These are phyloP conservation scores for Ambrosiella beaveri DNA, from an alignment of 2,329 filamentous ascomycete species.

Conservation along the genomic window DNA sequence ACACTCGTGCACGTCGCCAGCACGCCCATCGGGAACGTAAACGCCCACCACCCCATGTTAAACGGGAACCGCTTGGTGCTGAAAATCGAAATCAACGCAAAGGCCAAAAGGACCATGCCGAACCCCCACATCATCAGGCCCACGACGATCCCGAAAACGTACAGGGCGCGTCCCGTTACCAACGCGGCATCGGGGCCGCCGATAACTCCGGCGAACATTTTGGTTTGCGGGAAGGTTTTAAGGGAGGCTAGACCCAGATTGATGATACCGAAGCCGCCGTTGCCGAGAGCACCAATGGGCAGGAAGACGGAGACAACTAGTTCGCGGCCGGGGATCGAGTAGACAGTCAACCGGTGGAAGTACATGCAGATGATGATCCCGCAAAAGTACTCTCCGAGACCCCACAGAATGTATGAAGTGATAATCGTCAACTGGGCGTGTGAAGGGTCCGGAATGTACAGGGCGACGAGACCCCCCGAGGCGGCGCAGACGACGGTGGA, in stretches of 20 bases:
- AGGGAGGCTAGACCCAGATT: constrained; percentile 33
- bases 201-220: constrained; percentile 23
- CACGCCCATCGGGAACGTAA: constrained; percentile 30
- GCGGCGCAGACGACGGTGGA: constrained; percentile 48
- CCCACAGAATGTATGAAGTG: constrained; percentile 52
- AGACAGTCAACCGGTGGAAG: constrained; percentile 48
- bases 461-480: constrained; percentile 45
- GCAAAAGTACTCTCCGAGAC: constrained; percentile 40
- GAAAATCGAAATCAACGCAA: constrained; percentile 25
- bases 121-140: constrained; percentile 29
- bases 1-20: constrained; percentile 25
- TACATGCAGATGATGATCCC: constrained; percentile 51
- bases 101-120: constrained; percentile 27
- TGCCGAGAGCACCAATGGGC: constrained; percentile 48
- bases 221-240: constrained; percentile 22
- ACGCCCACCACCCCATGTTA: constrained; percentile 32
- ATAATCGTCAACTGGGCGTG: constrained; percentile 45
- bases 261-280: constrained; percentile 43
- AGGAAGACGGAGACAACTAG: constrained; percentile 52
- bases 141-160: constrained; percentile 36
- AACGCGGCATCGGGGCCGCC: constrained; percentile 10
- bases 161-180: constrained; percentile 33
- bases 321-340: constrained; percentile 48
- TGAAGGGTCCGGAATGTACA: constrained; percentile 35
- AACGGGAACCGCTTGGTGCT: constrained; percentile 26